Base-by-base conservation (phyloP, 768 basidiomycete genomes). In the Lactarius tabidus region DNA sequence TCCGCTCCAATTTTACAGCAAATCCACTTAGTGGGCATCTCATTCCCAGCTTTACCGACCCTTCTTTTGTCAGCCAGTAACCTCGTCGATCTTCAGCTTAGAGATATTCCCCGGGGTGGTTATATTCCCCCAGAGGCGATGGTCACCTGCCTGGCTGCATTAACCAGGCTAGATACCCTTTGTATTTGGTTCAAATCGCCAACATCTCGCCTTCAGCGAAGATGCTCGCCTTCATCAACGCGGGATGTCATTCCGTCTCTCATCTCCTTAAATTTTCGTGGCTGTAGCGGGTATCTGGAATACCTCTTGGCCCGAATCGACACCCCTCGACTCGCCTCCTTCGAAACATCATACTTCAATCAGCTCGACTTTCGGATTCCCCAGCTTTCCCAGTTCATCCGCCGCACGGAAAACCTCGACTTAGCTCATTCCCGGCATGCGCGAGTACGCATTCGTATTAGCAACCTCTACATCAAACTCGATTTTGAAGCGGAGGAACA, bases 31-130 rank as follows among this genome's bases (percentile, higher is more conserved):
- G 31, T 41, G 12, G 57, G 58, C 10, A 10, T 64, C 8, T 6
- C 51, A 20, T 58, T 53, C 38, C 38, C 62, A 4, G 20, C n/a
- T 15, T 35, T 39, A 43, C 36, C 38, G 7, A 28, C 14, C 3
- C 51, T 59, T 35, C 63, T 64, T 45, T 18, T 20, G 6, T 57
- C n/a, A n/a, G n/a, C n/a, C n/a, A n/a, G n/a, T n/a, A n/a, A n/a
- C n/a, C n/a, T n/a, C n/a, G n/a, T n/a, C n/a, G n/a, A n/a, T n/a
- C n/a, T n/a, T n/a, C n/a, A n/a, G n/a, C n/a, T 64, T 14, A 14
- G 35, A 29, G 51, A 54, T 14, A 52, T 64, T 2, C 58, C 33
- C 33, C 33, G 8, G 4, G 33, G 33, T 33, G 8, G 33, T 33
- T 33, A 8, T 8, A 33, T 33, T 57, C 31, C 36, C 2, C 58